These are phyloP conservation scores for Pezicula carpinea DNA, from an alignment of 2,329 filamentous ascomycete species.

Conservation along the genomic window DNA sequence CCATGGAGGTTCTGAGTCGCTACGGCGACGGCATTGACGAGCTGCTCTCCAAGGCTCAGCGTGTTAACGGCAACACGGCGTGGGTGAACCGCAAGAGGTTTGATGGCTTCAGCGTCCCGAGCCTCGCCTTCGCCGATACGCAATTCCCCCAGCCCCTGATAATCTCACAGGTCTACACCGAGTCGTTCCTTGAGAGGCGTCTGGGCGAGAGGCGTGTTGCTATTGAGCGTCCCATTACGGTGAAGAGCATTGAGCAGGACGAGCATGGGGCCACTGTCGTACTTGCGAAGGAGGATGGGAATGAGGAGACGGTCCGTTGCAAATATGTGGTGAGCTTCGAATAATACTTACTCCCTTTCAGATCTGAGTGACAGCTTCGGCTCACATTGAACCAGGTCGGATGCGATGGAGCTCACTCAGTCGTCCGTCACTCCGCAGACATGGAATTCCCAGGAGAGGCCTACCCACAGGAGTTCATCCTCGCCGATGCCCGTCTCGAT, in stretches of 20 bases:
- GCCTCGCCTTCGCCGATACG: slow-evolving; percentile 24
- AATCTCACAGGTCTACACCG: slow-evolving; percentile 32
- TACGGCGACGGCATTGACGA: slow-evolving; percentile 34
- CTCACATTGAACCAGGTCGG: too few relatives aligned
- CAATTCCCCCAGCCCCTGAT: slow-evolving; percentile 28
- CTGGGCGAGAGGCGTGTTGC: slow-evolving; percentile 21
- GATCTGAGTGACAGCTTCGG: too few relatives aligned
- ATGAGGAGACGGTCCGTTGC: slow-evolving; percentile 26
- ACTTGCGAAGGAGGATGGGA: slow-evolving; percentile 17
- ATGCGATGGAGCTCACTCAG: slow-evolving; percentile 48
- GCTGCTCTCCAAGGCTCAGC: slow-evolving; percentile 32
- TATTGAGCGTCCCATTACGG: slow-evolving; percentile 28
- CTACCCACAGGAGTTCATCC: slow-evolving; percentile 39
- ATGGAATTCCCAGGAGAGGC: slow-evolving; percentile 37
- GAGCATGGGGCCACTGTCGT: slow-evolving; percentile 24
- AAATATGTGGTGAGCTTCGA: slow-evolving; percentile 44
- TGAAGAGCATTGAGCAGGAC: slow-evolving; percentile 28
- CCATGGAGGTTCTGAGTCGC: slow-evolving; percentile 44
- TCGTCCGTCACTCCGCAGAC: slow-evolving; percentile 36
- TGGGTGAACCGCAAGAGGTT: slow-evolving; percentile 31
- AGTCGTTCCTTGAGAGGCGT: slow-evolving; percentile 28
- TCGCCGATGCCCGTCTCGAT: slow-evolving; percentile 35
- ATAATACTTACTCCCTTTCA: too few relatives aligned
- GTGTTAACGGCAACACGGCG: slow-evolving; percentile 33
- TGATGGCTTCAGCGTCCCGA: slow-evolving; percentile 27